Evolutionary conservation across 2,329 filamentous ascomycete species (phyloP).

Genomic region (Emydomyces testavorans): DNA sequence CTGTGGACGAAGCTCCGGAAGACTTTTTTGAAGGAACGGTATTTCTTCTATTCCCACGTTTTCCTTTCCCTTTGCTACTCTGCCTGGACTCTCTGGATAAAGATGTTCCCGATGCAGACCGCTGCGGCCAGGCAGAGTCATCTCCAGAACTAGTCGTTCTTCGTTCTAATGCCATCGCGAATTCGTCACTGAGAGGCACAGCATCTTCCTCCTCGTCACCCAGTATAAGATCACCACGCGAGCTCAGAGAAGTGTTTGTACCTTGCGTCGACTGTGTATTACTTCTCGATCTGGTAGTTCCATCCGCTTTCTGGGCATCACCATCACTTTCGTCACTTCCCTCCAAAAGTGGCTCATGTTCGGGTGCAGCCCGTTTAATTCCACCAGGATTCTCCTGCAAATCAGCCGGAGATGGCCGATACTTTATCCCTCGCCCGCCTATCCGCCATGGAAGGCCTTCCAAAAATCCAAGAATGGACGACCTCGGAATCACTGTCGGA

Average conservation of each 20-base stretch:
- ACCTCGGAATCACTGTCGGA: constrained; percentile 80
- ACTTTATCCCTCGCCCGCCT: constrained; percentile 64
- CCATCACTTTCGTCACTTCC: constrained; percentile 42
- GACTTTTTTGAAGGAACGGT: constrained; percentile 21
- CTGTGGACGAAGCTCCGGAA: constrained; percentile 19
- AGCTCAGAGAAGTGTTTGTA: constrained; percentile 76
- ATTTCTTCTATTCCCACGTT: constrained; percentile 22
- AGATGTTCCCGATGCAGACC: constrained; percentile 38
- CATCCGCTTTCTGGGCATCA: constrained; percentile 22
- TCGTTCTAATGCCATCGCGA: constrained; percentile 68
- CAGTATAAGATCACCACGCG: constrained; percentile 78
- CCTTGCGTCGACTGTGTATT: constrained; percentile 67
- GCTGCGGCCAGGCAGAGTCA: constrained; percentile 44
- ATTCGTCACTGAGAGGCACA: constrained; percentile 83
- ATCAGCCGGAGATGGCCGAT: constrained; percentile 83
- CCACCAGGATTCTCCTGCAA: constrained; percentile 71
- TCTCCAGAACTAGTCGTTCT: constrained; percentile 52
- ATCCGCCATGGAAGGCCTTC: constrained; percentile 74
- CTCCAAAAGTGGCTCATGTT: constrained; percentile 61
- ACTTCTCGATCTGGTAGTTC: constrained; percentile 47
- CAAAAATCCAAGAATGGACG: constrained; percentile 73
- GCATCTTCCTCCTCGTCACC: constrained; percentile 92
- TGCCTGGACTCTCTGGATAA: constrained; percentile 37
- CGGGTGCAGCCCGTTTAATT: constrained; percentile 32
- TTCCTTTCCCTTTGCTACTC: constrained; percentile 25